Evolutionary conservation across 257 asterid species (phyloP).

Genomic region (Rhazya stricta): DNA sequence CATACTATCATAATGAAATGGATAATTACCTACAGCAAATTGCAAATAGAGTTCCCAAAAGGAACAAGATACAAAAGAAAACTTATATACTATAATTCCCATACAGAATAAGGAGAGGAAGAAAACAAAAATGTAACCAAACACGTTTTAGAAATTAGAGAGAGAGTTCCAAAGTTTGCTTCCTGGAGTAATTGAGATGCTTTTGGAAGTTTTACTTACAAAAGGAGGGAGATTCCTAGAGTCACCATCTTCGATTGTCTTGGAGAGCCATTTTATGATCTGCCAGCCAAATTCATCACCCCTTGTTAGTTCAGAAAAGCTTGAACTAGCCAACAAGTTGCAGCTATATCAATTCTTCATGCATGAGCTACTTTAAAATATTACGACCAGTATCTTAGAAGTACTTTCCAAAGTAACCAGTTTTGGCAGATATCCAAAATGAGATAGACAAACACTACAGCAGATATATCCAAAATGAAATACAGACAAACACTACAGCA

Average conservation of each 20-base stretch:
- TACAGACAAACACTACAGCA: not conserved
- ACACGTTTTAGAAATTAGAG: not conserved
- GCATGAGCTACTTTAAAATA: not conserved
- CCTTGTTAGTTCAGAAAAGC: constrained; percentile 1
- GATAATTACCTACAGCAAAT: not conserved
- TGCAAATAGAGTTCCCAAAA: not conserved
- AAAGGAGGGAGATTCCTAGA: constrained; percentile 79
- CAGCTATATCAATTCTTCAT: not conserved
- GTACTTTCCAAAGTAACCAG: not conserved
- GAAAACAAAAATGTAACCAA: not conserved
- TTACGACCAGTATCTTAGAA: not conserved
- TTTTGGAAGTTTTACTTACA: constrained; percentile 47
- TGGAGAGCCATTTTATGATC: constrained; percentile 82
- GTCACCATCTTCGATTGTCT: constrained; percentile 82
- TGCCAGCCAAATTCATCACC: constrained; percentile 32
- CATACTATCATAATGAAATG: not conserved
- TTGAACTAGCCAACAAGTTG: constrained; percentile 6
- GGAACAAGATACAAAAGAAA: not conserved
- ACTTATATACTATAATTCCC: not conserved
- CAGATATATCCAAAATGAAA: not conserved
- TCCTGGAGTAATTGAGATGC: not conserved
- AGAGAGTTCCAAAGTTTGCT: not conserved
- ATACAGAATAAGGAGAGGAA: not conserved
- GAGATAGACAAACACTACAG: not conserved
- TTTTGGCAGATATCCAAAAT: not conserved